Base-by-base conservation (phyloP, 2,329 filamentous ascomycete species). In the Aspergillus sp. region DNA sequence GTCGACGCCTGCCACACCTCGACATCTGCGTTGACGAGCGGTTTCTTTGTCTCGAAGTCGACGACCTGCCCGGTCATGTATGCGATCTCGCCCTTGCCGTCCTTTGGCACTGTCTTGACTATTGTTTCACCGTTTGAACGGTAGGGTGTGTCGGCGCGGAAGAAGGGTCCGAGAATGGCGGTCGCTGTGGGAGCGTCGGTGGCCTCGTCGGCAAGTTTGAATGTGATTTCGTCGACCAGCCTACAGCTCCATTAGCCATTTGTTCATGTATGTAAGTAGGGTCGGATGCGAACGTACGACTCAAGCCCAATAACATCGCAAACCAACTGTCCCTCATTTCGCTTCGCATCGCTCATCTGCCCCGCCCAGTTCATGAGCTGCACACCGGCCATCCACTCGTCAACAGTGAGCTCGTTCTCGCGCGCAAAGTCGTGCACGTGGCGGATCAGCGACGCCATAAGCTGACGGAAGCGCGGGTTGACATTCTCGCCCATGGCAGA, bases 131-230 rank as follows among this genome's bases (percentile, higher is more conserved):
- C 92, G 71, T 90, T 90, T n/a, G 86, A 78, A 51, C 89, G 84
- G 61, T 84, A 79, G 5, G 92, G 91, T 0, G 91, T 87, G 68
- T 93, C 84, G 48, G 87, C 83, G 6, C 91, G 85, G 86, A 91
- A 96, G 80, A 96, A 96, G 1, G 92, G 92, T 0, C 92, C 92
- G 0, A 96, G 84, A 66, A 96, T 92, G 46, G 92, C 88, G 4
- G 90, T 91, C 2, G 91, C 86, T 5, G 91, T 95, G 11, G 87
- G 82, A 0, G 81, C 81, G 45, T 84, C 82, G 15, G 79, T 71
- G 15, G 80, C 79, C 57, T 83, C 79, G 54, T 84, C 83, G 31
- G 84, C 83, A 54, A 85, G 81, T 63, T 87, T 88, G 78, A 88
- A 90, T 59, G 90, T 91, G 71, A 95, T 94, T 74, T 94, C 91